These are phyloP conservation scores for Medicago ruthenica DNA, from an alignment of 306 rosid genomes.

Conservation along the genomic window DNA sequence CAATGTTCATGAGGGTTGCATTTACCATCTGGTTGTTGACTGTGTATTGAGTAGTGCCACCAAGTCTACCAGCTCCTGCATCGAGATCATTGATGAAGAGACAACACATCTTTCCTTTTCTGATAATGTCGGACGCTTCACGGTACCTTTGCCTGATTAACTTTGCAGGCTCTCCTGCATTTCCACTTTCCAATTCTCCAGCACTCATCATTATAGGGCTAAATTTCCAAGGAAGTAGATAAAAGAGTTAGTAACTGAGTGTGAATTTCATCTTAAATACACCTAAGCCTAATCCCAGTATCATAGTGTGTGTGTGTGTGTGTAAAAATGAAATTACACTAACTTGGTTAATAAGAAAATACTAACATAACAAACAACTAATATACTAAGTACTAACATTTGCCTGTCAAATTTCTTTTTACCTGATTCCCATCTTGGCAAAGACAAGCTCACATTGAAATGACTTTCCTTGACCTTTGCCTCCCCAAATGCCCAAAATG, in stretches of 20 bases:
- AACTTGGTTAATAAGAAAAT: too few species aligned
- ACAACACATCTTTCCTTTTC: slow-evolving; percentile 81
- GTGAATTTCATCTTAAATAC: neutral
- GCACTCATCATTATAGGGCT: slow-evolving; percentile 97
- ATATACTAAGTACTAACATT: too few species aligned
- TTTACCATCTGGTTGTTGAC: slow-evolving; percentile 87
- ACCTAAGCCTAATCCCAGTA: too few species aligned
- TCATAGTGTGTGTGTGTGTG: too few species aligned
- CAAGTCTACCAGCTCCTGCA: slow-evolving; percentile 82
- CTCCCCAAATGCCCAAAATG: slow-evolving; percentile 95
- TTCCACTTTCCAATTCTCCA: slow-evolving; percentile 94
- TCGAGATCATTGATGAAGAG: slow-evolving; percentile 84
- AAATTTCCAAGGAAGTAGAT: slow-evolving; percentile 20
- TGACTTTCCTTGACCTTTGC: slow-evolving; percentile 94
- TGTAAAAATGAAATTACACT: too few species aligned
- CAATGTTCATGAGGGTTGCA: slow-evolving; percentile 86
- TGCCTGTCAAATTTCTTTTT: too few species aligned
- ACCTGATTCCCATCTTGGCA: slow-evolving; percentile 89
- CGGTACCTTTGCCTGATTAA: slow-evolving; percentile 87
- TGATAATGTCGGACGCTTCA: slow-evolving; percentile 76
- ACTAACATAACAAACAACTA: too few species aligned
- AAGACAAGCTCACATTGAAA: slow-evolving; percentile 95
- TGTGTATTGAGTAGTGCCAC: slow-evolving; percentile 81
- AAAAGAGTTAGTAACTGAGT: neutral
- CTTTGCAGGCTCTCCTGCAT: slow-evolving; percentile 95